Evolutionary conservation across 225 moss, liverwort and hornwort species (phyloP), one percentile per base, ranked within the genome.

Genomic region (Polytrichum commune): DNA sequence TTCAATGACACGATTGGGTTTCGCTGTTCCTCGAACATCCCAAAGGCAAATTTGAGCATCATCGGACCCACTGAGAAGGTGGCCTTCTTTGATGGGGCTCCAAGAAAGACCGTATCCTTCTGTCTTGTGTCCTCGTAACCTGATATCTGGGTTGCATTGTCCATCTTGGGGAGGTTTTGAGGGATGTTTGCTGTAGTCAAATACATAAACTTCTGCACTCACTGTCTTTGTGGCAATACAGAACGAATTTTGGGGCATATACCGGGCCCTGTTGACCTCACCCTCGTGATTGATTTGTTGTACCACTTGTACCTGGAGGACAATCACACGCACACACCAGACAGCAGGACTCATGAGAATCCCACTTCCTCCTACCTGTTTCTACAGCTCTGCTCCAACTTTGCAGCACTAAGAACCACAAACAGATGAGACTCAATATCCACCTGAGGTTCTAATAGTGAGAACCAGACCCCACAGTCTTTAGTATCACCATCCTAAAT

Each of bases 131-230:
- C 92, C 92, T 53, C 86, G 83, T 60, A 94, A 78, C 73, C 87
- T 83, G 27, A 92, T 65, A 71, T 94, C 94, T 46, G 94, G 90
- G 64, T 90, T 95, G 72, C 94, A 92, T 27, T 84, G 81, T 27
- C 94, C 90, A 74, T 95, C 92, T 78, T 95, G 94, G 55, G 94
- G 94, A 30, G 90, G 94, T 71, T 95, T 92, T 5, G 92, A 95
- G 56, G 94, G 94, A 71, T 94, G 94, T 69, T 92, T 94, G 53
- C 90, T 94, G 75, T 90, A 92, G 72, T 95, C 94, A 33, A 95
- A 95, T 9, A 95, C 92, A 38, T 95, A 92, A 0, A 95, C 94
- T 76, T 95, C 94, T 1, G 92, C 92, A 73, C 90, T 95, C 19
- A 95, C 87, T 4, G 92, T 90, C 75, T 95, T 95, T 30, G 94